These are phyloP conservation scores for Rossbeevera mucosa DNA, from an alignment of 768 basidiomycete species.

Conservation along the genomic window DNA sequence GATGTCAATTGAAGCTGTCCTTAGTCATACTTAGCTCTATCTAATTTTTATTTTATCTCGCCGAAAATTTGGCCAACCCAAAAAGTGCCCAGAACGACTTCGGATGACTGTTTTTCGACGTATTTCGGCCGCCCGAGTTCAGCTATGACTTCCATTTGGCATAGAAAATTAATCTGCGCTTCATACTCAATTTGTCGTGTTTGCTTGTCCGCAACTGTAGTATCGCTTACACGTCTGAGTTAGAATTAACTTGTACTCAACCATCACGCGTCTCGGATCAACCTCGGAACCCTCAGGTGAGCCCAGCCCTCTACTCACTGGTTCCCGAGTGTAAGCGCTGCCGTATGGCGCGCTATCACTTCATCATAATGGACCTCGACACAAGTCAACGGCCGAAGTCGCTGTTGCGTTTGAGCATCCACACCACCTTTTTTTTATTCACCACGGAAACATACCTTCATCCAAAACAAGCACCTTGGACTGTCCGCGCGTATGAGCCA, in stretches of 20 bases:
- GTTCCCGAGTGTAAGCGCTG: too few species aligned
- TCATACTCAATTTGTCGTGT: neutral
- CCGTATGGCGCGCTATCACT: too few species aligned
- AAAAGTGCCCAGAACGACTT: neutral
- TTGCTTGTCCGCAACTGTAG: neutral
- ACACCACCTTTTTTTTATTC: neutral
- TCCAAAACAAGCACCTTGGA: constrained; percentile 90
- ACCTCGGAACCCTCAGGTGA: too few species aligned
- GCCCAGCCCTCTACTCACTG: too few species aligned
- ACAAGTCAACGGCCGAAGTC: constrained; percentile 84
- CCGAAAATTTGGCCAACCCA: constrained; percentile 1
- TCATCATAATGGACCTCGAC: too few species aligned
- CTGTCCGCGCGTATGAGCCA: constrained; percentile 28
- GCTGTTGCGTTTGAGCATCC: constrained; percentile 37
- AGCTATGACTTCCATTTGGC: neutral
- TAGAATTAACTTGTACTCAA: too few species aligned
- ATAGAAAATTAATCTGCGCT: neutral
- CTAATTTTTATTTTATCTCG: neutral
- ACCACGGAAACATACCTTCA: constrained; percentile 52
- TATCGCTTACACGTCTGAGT: too few species aligned
- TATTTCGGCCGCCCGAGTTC: neutral
- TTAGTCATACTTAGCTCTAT: neutral
- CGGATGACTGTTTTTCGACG: neutral
- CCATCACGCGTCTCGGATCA: too few species aligned
- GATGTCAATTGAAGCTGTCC: constrained; percentile 1